Evolutionary conservation across 2,329 filamentous ascomycete genomes (phyloP), one percentile per base, ranked within the genome.

Genomic region (Cercospora sp.): DNA sequence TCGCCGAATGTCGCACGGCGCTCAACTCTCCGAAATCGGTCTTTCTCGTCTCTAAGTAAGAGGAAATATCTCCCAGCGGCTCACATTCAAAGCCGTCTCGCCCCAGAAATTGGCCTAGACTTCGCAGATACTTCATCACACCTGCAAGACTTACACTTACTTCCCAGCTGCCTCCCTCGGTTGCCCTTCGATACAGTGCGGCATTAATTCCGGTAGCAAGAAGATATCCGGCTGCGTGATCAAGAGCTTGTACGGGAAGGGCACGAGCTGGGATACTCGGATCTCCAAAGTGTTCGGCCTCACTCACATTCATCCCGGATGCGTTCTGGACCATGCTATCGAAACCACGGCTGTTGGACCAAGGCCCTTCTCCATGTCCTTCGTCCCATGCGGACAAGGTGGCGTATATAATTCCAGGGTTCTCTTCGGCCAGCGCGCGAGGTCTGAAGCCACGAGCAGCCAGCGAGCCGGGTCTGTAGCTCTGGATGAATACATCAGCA

Each of bases 261-360:
- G 31, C 23, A n/a, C 63, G 55, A 3, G 60, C 20, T 42, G 58
- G 77, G 0, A 81, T 76, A 0, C 80, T 79, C 0, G 83, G 82
- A 0, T 77, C 64, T 0, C 79, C 81, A 23, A 74, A 81, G 57
- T 82, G 80, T 65, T 83, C 79, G 0, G 85, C 86, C 71, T 88
- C 86, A 0, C 84, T 84, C 1, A 85, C 78, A 55, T 88, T 88
- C 75, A 88, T 82, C 0, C 86, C 86, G 0, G 84, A 82, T 64
- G 82, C 85, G 7, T 85, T 85, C 74, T 88, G 86, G 0, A 86
- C 82, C 3, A 85, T 78, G 0, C 85, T 87, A 69, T 88, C 86
- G 64, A 86, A 88, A 0, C 86, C 86, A 2, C 86, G 79, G 2
- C 82, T 77, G 0, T 72, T 66, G 0, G 74, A 69, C 84, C 84